Evolutionary conservation across 2,329 filamentous ascomycete species (phyloP), one percentile per base, ranked within the genome.

Genomic region (Apiospora koreana): DNA sequence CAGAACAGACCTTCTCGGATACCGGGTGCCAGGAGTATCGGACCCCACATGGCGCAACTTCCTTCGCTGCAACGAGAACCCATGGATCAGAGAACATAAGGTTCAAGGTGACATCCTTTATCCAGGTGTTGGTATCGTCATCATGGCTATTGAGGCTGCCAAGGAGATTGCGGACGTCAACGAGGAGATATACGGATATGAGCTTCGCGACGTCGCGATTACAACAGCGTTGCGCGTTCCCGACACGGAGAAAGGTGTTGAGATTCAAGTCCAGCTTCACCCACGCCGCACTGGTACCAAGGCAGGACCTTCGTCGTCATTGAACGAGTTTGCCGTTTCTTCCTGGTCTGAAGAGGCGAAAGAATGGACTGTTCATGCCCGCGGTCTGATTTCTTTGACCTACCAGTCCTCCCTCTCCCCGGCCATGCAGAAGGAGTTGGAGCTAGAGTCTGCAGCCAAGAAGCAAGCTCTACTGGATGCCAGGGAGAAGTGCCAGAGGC

Each of bases 51-150:
- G 86, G 86, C 81, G 85, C 12, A 84, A 84, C 2, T 86, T 85
- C 71, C 79, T 87, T 45, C 83, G 85, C 14, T 71, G 85, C 8
- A 79, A 80, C 0, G 86, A 88, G 74, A 84, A 85, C 66, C 85
- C 86, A 0, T 88, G 87, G 86, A 79, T 88, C 9, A 77, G 80
- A 66, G 84, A 88, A 68, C 86, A 88, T 70, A 81, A 84, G 35
- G 81, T 88, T 9, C 84, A 86, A 69, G 84, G 83, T 71, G 83
- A 83, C 1, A 82, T 84, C 38, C 77, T 88, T 21, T 88, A 86
- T 66, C 86, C 86, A 1, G 86, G 83, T 2, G 81, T 86, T 1
- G 86, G 86, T 1, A 85, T 86, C 79, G 75, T 85, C 1, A 76
- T 80, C 25, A 87, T 87, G 85, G 84, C 81, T 0, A 72, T 87